These are phyloP conservation scores for Fusarium subglutinans DNA, from an alignment of 2,329 filamentous ascomycete species.

Conservation along the genomic window DNA sequence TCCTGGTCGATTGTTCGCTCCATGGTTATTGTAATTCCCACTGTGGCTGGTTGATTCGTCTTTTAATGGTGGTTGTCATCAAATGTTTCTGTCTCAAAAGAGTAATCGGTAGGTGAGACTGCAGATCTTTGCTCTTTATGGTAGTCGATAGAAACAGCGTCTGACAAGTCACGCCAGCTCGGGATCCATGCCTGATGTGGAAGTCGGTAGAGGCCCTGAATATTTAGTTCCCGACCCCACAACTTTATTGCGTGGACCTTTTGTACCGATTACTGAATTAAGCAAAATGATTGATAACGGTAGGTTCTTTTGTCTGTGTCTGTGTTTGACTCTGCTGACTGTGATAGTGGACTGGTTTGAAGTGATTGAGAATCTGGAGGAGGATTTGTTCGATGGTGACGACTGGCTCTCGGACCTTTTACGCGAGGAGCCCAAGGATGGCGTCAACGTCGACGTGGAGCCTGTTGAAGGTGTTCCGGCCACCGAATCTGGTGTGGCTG, in stretches of 20 bases:
- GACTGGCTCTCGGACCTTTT: neutral
- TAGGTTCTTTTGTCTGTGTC: neutral
- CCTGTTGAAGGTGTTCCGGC: neutral
- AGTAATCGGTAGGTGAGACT: neutral
- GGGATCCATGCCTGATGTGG: neutral
- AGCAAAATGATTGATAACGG: neutral
- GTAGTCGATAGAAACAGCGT: neutral
- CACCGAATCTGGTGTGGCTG: neutral
- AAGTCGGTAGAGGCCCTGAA: neutral
- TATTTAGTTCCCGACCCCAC: neutral
- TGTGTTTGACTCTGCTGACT: neutral
- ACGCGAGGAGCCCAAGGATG: neutral
- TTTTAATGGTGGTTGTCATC: neutral
- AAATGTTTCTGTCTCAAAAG: neutral
- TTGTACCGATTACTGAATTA: neutral
- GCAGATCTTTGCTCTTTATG: neutral
- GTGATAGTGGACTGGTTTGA: neutral
- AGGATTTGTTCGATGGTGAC: neutral
- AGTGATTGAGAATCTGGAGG: neutral
- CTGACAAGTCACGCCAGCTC: neutral
- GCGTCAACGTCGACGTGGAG: neutral
- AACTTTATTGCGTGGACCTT: neutral
- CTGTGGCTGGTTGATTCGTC: neutral
- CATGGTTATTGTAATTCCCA: neutral
- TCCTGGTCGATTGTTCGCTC: neutral